Base-by-base conservation (phyloP, 2,329 filamentous ascomycete species). In the Epichloe amarillans region DNA sequence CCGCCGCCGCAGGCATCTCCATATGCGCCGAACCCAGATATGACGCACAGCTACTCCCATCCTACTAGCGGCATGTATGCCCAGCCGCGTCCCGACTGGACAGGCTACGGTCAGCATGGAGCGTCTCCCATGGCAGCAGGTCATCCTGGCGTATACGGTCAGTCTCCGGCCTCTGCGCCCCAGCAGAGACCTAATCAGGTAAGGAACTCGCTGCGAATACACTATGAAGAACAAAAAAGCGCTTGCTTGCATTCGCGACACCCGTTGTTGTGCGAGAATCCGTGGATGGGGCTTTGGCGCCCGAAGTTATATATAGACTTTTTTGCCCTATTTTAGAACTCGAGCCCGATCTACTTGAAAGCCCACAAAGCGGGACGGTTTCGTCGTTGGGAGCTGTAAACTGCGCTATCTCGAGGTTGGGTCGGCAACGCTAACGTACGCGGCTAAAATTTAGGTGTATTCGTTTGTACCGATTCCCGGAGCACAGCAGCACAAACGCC, bases 381-480 rank as follows among this genome's bases (percentile, higher is more conserved):
- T 30, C 26, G 26, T 11, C 17, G 10, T 40, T 40, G 15, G 10
- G 39, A 40, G 39, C 39, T 19, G 11, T 11, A 40, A 11, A 17
- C 8, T 21, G 11, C 39, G n/a, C 39, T 19, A 40, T n/a, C 17
- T 19, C 17, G 4, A 21, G n/a, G 2, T 11, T 35, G 17, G 35
- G 21, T 14, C 33, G 21, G 17, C 30, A 46, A 42, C 33, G 37
- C 51, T 54, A 44, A 54, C 23, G 15, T 38, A 15, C 33, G 45
- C 56, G 56, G 54, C 53, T 58, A 51, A 60, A 72, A 30, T 11
- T n/a, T 77, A 96, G 78, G 91, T 98, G 40, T 97, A 97, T 66
- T 96, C 90, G 0, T 97, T 98, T 63, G 93, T 97, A 35, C 91
- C 93, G 0, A 97, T 97, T 61, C 93, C 93, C 2, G 93, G 93